Base-by-base conservation (phyloP, 768 basidiomycete species). In the Botryobasidium botryosum region DNA sequence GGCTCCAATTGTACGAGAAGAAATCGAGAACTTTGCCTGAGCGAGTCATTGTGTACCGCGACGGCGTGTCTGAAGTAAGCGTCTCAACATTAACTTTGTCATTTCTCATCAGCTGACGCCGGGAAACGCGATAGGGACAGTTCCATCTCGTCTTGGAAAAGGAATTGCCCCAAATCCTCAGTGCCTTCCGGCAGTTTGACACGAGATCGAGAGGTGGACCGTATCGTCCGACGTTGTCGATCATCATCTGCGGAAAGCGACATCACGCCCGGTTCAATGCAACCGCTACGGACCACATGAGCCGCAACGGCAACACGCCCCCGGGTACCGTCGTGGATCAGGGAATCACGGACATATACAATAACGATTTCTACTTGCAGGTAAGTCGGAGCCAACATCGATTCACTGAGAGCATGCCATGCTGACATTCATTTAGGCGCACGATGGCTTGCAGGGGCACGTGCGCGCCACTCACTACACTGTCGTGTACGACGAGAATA, bases 191-290 rank as follows among this genome's bases (percentile, higher is more conserved):
- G 55, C 71, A 61, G 45, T 66, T 70, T 74, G 60, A 58, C 1
- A 52, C 62, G 0, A n/a, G n/a, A n/a, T n/a, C n/a, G n/a, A n/a
- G n/a, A n/a, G 61, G 63, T 35, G 13, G 64, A 60, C 40, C 70
- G 8, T 86, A 84, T 54, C 61, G 64, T 18, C 85, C 85, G 0
- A 54, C 57, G 36, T 52, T 88, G 28, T 74, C 79, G 2, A 81
- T 87, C 52, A 60, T 81, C 47, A 76, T 87, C 31, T 87, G 84
- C 53, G 84, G 84, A 56, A 87, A 87, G 57, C 70, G n/a, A 2
- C 71, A 73, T 44, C 72, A 74, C 49, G 71, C 70, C 13, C 68
- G 75, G 21, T 74, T 77, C 57, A 82, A 66, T 57, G 67, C 80
- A 0, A 67, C 20, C 62, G 65, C 1, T 53, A 64, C 4, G 53